Evolutionary conservation across 768 basidiomycete species (phyloP), one percentile per base, ranked within the genome.

Genomic region (Lentinula aciculospora): DNA sequence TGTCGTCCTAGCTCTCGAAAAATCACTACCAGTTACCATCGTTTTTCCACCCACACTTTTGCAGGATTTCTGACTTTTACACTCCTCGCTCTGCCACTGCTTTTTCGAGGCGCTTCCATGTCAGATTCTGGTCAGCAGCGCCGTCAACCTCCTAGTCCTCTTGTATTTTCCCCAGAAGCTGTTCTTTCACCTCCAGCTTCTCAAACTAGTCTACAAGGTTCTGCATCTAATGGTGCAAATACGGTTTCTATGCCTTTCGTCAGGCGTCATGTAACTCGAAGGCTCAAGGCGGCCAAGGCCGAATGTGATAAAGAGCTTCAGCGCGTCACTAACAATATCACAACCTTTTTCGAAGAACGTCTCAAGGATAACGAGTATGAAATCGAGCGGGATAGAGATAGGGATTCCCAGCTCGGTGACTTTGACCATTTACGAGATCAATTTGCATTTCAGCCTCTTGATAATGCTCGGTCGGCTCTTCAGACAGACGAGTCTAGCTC

Each of bases 271-370:
- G 92, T 98, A 66, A 92, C 89, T 37, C 84, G 93, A 62, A 86
- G 97, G 58, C 85, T 98, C 72, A 89, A 86, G 75, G 89, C 88
- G 3, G 94, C 96, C 58, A 98, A 99, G 77, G 84, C 90, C 51
- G 91, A 92, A 62, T 99, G 96, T 78, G 94, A 99, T 82, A 91
- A 90, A 77, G 94, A 97, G 72, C 84, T 99, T 8, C 86, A 88
- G 67, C 88, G 93, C 68, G 90, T 98, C 68, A 93, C 95, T 59
- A 88, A 92, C 72, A 92, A 86, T 60, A 94, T 99, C 77, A 96
- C 96, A 61, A 72, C 85, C 37, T 98, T 94, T 73, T 96, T 97
- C 64, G 96, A 99, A 74, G 89, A 94, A 68, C 83, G 88, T 65
- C 81, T 96, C 36, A 79, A 88, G 45, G 89, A 92, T 62, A 84